Base-by-base conservation (phyloP, 345 rosid species). In the Carallia brachiata region DNA sequence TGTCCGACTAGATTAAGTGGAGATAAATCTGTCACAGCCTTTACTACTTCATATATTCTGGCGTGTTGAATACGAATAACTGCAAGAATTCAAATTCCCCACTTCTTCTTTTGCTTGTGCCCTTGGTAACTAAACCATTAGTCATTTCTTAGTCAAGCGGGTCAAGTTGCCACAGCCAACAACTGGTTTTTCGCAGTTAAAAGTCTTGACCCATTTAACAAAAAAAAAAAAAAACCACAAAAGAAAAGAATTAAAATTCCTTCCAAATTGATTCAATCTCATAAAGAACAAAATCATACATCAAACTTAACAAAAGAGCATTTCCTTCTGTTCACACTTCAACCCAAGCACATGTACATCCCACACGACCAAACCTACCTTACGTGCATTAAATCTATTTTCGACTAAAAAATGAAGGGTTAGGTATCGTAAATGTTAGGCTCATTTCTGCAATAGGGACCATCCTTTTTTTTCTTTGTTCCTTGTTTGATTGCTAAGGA, bases 251-350 rank as follows among this genome's bases (percentile, higher is more conserved):
- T 6, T 3, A 61, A 2, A 12, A 9, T 31, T 15, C 70, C 70
- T 65, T 37, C 62, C 18, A 36, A 58, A 4, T 34, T 32, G 34
- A 4, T 32, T 32, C 34, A 32, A 32, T 32, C 34, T 40, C 57
- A 15, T 27, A 57, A 56, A 13, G 18, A 18, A 2, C 44, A 61
- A 28, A 34, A 32, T n/a, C 58, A 8, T 28, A 47, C 47, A 12
- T n/a, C 31, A 40, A 70, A 70, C 7, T 36, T 23, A 18, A 52
- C n/a, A 12, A 15, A 27, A 1, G 6, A 36, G 30, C 15, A 39
- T 68, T 61, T 69, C 6, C 52, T 9, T 23, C 6, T 13, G 73
- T 69, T 69, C 75, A 58, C 60, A 44, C 50, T 44, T 44, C 17
- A 44, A 44, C 12, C 52, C 36, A 4, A 53, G 52, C 61, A 12